These are phyloP conservation scores for Phytophthora pseudosyringae DNA, from an alignment of 352 stramenopile species.

Conservation along the genomic window DNA sequence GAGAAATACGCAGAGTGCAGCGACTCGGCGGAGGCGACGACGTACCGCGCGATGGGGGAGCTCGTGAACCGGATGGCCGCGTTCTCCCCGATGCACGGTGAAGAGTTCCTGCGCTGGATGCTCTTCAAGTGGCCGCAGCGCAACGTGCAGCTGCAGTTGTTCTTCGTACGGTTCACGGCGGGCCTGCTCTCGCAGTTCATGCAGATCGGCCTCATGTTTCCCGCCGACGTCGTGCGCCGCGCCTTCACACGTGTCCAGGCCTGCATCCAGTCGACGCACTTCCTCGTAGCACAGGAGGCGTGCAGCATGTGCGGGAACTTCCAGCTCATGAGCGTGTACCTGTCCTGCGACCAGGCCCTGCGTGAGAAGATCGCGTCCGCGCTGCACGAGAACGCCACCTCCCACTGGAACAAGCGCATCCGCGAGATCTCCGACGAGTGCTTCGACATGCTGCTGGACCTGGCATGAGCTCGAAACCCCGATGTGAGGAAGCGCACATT, in stretches of 20 bases:
- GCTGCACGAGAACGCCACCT: constrained; percentile 67
- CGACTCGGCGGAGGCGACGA: constrained; percentile 68
- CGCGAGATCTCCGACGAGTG: constrained; percentile 80
- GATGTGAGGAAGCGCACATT: constrained; percentile 20
- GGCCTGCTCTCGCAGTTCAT: constrained; percentile 71
- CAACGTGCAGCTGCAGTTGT: constrained; percentile 79
- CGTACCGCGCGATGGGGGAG: constrained; percentile 62
- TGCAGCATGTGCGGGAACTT: constrained; percentile 68
- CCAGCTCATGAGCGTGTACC: constrained; percentile 72
- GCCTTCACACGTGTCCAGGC: constrained; percentile 57
- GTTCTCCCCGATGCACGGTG: constrained; percentile 69
- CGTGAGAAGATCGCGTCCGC: constrained; percentile 67
- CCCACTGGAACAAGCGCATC: constrained; percentile 83
- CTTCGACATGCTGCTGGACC: constrained; percentile 83
- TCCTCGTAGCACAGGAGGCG: constrained; percentile 77
- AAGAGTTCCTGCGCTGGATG: constrained; percentile 72
- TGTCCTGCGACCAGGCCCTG: constrained; percentile 59
- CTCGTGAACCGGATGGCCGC: constrained; percentile 65
- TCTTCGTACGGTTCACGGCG: constrained; percentile 72
- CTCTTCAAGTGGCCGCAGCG: constrained; percentile 75
- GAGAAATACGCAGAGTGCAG: constrained; percentile 74
- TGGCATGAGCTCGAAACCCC: constrained; percentile 46
- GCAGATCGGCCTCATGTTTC: constrained; percentile 59
- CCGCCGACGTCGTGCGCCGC: constrained; percentile 48
- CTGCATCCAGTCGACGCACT: constrained; percentile 74